phyloP scores from a whole-genome alignment of 441 rosid genomes.

The Kokia cookei region DNA sequence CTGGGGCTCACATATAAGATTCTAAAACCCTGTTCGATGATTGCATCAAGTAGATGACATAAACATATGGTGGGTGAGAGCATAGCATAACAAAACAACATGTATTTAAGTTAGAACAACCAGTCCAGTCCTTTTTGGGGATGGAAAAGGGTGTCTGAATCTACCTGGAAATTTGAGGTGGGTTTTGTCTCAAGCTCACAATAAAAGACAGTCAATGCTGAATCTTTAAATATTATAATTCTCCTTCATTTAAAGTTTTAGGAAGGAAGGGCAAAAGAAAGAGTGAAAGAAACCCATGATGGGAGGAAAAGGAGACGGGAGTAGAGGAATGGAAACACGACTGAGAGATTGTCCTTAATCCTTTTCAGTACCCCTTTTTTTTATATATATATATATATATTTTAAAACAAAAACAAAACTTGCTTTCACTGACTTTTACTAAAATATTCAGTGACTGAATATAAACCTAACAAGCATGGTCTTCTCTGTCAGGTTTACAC shows the following conservation, averaged over 20 bases:
- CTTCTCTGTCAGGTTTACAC: conserved; percentile 2
- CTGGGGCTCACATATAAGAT: not conserved
- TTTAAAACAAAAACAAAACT: not conserved
- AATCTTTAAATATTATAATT: not conserved
- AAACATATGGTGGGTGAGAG: not conserved
- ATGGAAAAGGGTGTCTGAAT: conserved; percentile 47
- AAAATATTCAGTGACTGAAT: not conserved
- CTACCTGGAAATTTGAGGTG: conserved; percentile 66
- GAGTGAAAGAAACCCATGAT: not conserved
- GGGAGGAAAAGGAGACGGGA: not conserved
- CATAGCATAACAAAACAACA: conserved; percentile 18
- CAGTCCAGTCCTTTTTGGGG: conserved; percentile 12
- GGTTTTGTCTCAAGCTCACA: conserved; percentile 37
- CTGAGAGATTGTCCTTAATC: not conserved
- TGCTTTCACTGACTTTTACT: not conserved
- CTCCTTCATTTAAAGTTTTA: not conserved
- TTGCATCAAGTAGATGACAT: conserved; percentile 8
- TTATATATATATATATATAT: not conserved
- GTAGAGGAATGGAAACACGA: not conserved
- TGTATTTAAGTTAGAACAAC: conserved; percentile 6
- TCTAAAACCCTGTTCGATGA: not conserved
- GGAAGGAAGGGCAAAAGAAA: not conserved
- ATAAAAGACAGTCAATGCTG: conserved; percentile 1
- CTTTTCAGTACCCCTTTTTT: not conserved
- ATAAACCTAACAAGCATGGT: conserved; percentile 14